Percentiles rank a stretch among this genome's conserved stretches.
Conservation (phyloP, 2,329 filamentous ascomycete species). For the Septoria linicola region DNA sequence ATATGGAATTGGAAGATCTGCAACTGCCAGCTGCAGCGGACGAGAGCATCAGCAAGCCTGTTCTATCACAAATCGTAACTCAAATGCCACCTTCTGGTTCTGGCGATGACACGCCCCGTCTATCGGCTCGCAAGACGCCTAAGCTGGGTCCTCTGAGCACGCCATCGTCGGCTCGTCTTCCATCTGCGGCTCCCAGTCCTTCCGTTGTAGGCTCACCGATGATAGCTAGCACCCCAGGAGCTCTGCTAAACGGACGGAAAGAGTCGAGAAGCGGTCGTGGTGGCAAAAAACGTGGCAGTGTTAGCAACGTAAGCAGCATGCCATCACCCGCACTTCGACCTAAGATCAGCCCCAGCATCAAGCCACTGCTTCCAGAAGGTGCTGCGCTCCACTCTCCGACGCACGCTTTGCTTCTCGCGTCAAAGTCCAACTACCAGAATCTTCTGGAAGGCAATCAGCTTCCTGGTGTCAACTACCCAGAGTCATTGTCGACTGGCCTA, state of each 20-base stretch:
- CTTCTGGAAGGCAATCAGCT: slow-evolving; percentile 90
- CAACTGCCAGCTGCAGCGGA: slow-evolving; percentile 71
- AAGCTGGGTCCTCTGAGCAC: slow-evolving; percentile 60
- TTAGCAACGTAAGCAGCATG: slow-evolving; percentile 58
- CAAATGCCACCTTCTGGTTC: slow-evolving; percentile 39
- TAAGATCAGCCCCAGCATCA: slow-evolving; percentile 90
- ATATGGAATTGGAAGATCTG: slow-evolving; percentile 56
- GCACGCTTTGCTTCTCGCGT: slow-evolving; percentile 75
- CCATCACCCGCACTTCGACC: slow-evolving; percentile 83
- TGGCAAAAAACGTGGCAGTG: slow-evolving; percentile 66
- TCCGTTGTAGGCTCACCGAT: slow-evolving; percentile 47
- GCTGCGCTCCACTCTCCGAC: slow-evolving; percentile 55
- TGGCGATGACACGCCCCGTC: slow-evolving; percentile 56
- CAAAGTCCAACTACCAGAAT: slow-evolving; percentile 97
- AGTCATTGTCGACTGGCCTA: slow-evolving; percentile 85
- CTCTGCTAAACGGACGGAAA: slow-evolving; percentile 33
- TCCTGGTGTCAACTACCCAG: slow-evolving; percentile 67
- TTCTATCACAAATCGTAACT: slow-evolving; percentile 55
- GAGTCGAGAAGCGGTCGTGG: slow-evolving; percentile 47
- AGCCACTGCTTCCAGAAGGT: slow-evolving; percentile 76
- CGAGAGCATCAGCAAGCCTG: slow-evolving; percentile 30
- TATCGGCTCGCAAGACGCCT: slow-evolving; percentile 67
- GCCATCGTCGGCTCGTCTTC: slow-evolving; percentile 39
- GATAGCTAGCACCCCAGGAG: slow-evolving; percentile 46
- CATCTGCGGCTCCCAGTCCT: slow-evolving; percentile 53